These are phyloP conservation scores for Phytomonas sp. DNA, from an alignment of 208 protist genomes.

Conservation along the genomic window DNA sequence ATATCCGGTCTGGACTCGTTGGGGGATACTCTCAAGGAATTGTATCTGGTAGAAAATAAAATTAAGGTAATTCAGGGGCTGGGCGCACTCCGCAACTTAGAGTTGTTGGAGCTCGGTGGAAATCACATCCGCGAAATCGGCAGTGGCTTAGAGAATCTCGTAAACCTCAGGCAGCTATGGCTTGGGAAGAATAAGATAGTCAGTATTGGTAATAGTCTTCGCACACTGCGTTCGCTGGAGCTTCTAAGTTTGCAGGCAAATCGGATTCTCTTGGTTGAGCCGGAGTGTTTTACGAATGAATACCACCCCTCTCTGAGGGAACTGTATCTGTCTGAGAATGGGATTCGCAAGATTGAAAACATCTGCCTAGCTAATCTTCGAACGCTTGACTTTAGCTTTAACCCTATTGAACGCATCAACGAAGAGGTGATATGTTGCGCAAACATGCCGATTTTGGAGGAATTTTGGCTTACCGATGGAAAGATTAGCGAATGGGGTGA, in stretches of 20 bases:
- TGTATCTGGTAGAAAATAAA: conserved; percentile 90
- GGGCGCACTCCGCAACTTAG: conserved; percentile 65
- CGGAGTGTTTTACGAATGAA: conserved; percentile 51
- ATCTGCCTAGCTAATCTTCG: conserved; percentile 42
- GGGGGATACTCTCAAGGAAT: conserved; percentile 59
- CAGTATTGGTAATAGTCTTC: conserved; percentile 47
- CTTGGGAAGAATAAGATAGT: conserved; percentile 90
- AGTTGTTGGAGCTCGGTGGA: conserved; percentile 83
- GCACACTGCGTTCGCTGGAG: conserved; percentile 40
- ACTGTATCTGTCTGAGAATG: conserved; percentile 83
- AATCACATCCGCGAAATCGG: conserved; percentile 84
- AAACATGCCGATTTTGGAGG: conserved; percentile 68
- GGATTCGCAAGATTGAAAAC: conserved; percentile 56
- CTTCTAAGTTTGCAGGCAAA: conserved; percentile 86
- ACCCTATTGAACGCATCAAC: conserved; percentile 70
- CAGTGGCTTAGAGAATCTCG: conserved; percentile 45
- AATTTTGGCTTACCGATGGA: conserved; percentile 89
- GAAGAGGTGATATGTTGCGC: conserved; percentile 40
- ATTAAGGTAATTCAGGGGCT: conserved; percentile 86
- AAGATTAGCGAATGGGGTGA: conserved; percentile 79
- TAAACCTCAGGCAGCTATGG: conserved; percentile 76
- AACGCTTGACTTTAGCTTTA: conserved; percentile 80
- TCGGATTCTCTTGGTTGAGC: conserved; percentile 52
- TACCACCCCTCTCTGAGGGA: conserved; percentile 53
- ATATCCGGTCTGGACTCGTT: conserved; percentile 66